phyloP scores from a whole-genome alignment of 345 rosid genomes.

The Brassica carinata region DNA sequence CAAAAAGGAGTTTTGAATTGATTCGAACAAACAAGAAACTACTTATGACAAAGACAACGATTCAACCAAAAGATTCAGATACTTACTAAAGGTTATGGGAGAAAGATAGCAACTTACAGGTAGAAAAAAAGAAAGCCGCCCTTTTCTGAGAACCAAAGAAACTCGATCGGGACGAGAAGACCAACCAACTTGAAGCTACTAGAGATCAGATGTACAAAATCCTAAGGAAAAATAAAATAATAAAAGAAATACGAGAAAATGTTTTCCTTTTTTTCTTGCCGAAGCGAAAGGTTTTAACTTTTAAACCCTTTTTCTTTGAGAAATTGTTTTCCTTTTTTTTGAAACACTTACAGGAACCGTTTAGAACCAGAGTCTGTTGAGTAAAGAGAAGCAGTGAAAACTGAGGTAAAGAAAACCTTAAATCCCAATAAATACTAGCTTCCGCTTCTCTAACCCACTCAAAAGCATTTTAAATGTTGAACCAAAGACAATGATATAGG shows the following conservation, averaged over 20 bases:
- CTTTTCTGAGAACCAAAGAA: conserved; percentile 19
- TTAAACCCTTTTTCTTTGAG: not conserved
- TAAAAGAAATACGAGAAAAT: not conserved
- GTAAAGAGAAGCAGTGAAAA: conserved; percentile 1
- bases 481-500: conserved; percentile 23
- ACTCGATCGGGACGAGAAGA: conserved; percentile 30
- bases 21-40: not conserved
- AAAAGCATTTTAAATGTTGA: conserved; percentile 32
- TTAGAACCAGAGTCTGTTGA: conserved; percentile 7
- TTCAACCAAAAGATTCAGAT: conserved; percentile 15
- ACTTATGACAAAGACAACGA: conserved; percentile 6
- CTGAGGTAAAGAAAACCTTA: not conserved
- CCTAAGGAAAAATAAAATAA: not conserved
- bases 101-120: conserved; percentile 29
- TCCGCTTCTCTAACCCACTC: conserved; percentile 26
- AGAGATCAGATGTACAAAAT: conserved; percentile 34
- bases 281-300: conserved; percentile 22
- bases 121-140: not conserved
- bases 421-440: conserved; percentile 22
- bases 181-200: conserved; percentile 27
- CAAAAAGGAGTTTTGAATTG: not conserved
- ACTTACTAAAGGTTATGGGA: not conserved
- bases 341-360: not conserved
- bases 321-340: not conserved
- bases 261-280: not conserved